These are phyloP conservation scores for Stipa capillata DNA, from an alignment of 176 grass and related monocot genomes.

Conservation along the genomic window DNA sequence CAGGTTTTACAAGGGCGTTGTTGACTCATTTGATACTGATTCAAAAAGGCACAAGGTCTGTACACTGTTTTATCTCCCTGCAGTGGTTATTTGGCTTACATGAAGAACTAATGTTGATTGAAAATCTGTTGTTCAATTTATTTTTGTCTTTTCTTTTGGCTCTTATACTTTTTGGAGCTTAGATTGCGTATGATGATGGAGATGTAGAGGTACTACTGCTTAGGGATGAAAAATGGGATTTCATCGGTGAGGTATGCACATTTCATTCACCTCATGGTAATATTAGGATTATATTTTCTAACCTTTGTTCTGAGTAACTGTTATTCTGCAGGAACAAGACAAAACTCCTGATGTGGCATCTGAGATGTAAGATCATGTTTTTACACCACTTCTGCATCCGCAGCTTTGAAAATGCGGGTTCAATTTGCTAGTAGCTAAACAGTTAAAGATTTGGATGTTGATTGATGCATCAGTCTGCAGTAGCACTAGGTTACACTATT, in stretches of 20 bases:
- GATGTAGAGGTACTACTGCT: slow-evolving; percentile 72
- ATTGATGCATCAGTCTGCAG: slow-evolving; percentile 19
- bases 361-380: slow-evolving; percentile 33
- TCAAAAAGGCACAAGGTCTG: slow-evolving; percentile 84
- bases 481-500: too few relatives aligned
- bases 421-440: background rate
- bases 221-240: slow-evolving; percentile 70
- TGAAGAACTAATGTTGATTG: background rate
- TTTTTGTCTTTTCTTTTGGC: slow-evolving; percentile 7
- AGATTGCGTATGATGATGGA: slow-evolving; percentile 93
- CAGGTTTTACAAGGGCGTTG: slow-evolving; percentile 73
- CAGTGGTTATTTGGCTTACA: background rate
- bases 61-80: background rate
- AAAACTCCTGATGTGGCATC: slow-evolving; percentile 27
- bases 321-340: slow-evolving; percentile 31
- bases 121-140: background rate
- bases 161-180: slow-evolving; percentile 10
- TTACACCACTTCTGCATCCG: background rate
- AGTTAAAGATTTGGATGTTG: background rate
- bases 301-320: slow-evolving; percentile 4
- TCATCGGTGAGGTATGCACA: slow-evolving; percentile 40
- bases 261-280: background rate
- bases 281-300: background rate
- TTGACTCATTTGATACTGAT: slow-evolving; percentile 48
- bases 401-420: background rate